A percentile compares a stretch with the other conserved stretches of the same genome.
These are phyloP conservation scores for Nicotiana knightiana DNA, from an alignment of 257 asterid species.

Conservation along the genomic window DNA sequence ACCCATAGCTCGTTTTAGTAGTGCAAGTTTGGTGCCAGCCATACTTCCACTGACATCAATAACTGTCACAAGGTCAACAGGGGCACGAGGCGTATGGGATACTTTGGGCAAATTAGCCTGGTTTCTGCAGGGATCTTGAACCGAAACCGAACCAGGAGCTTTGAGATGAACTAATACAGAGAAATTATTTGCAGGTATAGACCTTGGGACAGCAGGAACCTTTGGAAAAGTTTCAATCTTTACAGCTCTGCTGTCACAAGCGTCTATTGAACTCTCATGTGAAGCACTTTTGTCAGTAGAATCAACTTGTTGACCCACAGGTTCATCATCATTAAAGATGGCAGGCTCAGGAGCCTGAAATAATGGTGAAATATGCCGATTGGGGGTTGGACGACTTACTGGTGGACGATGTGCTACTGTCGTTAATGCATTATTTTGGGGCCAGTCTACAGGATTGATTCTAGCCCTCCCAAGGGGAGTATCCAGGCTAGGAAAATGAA, in stretches of 20 bases:
- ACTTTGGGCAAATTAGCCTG: conserved; percentile 26
- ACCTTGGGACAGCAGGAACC: conserved; percentile 53
- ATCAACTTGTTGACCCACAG: conserved; percentile 45
- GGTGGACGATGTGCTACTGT: conserved; percentile 59
- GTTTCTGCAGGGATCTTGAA: conserved; percentile 26
- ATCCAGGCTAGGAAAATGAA: conserved; percentile 52
- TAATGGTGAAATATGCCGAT: conserved; percentile 32
- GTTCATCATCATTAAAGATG: conserved; percentile 74
- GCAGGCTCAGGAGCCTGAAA: conserved; percentile 77
- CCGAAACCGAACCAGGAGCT: conserved; percentile 71
- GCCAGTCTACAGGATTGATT: conserved; percentile 49
- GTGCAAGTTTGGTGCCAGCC: conserved; percentile 97
- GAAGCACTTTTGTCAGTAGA: conserved; percentile 25
- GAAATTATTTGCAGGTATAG: conserved; percentile 35
- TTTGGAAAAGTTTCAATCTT: conserved; percentile 60
- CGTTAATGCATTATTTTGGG: conserved; percentile 51
- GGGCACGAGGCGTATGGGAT: conserved; percentile 65
- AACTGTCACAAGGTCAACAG: conserved; percentile 96
- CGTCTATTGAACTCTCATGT: conserved; percentile 14
- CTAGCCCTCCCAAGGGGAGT: conserved; percentile 42
- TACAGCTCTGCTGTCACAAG: conserved; percentile 36
- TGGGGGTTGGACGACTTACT: conserved; percentile 50
- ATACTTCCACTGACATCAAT: conserved; percentile 97
- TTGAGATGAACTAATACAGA: conserved; percentile 65
- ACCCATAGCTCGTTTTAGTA: conserved; percentile 97